Conservation (phyloP, 768 basidiomycete genomes). For the Trametes coccinea region DNA sequence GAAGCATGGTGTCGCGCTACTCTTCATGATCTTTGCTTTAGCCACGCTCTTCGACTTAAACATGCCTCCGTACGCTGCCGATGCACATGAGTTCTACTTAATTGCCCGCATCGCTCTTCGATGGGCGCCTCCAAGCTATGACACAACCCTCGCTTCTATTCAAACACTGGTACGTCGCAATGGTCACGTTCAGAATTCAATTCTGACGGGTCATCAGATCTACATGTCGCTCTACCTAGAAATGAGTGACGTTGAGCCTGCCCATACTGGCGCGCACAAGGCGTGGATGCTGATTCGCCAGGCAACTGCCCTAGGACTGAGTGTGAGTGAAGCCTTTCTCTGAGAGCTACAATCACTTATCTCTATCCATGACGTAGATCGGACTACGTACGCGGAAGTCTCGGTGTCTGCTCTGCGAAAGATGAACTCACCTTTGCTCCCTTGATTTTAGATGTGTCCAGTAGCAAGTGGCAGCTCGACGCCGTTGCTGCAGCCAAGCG, state of each 20-base stretch:
- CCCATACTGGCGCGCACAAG: constrained; percentile 43
- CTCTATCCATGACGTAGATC: constrained; percentile 23
- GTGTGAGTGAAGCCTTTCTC: too few species aligned
- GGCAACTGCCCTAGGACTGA: constrained; percentile 55
- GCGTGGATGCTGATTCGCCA: constrained; percentile 59
- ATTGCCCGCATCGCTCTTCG: constrained; percentile 55
- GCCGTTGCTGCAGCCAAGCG: constrained; percentile 48
- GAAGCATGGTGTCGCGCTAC: constrained; percentile 56
- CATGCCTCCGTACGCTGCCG: constrained; percentile 47
- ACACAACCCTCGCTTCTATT: constrained; percentile 55
- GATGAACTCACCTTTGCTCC: too few species aligned
- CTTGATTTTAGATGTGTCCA: constrained; percentile 51
- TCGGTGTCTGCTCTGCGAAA: too few species aligned
- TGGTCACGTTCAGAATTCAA: not conserved
- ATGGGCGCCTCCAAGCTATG: constrained; percentile 45
- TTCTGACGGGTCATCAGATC: constrained; percentile 37
- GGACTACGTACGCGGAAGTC: constrained; percentile 20
- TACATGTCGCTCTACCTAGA: constrained; percentile 53
- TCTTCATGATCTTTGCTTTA: constrained; percentile 68
- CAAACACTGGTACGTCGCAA: constrained; percentile 50
- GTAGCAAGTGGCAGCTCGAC: constrained; percentile 61
- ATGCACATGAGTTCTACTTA: constrained; percentile 63
- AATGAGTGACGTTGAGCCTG: constrained; percentile 49
- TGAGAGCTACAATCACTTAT: too few species aligned
- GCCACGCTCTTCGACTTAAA: constrained; percentile 59